phyloP scores from a whole-genome alignment of 495 filamentous ascomycete genomes.

The Aspergillus homomorphus region DNA sequence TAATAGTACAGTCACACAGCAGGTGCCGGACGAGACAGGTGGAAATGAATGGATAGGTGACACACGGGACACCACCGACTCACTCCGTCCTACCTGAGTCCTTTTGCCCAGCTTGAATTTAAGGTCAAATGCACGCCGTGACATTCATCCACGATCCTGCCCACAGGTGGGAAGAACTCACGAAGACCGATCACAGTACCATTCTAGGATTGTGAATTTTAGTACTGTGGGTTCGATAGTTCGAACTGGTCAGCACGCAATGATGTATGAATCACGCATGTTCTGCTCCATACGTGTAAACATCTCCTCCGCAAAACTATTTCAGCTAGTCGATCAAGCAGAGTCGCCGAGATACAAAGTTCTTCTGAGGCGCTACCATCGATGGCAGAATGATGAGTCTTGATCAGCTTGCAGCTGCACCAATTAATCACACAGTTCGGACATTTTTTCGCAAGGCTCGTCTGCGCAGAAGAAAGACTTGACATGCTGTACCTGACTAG shows the following conservation, averaged over 20 bases:
- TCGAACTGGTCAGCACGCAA: neutral
- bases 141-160: no score
- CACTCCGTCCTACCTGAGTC: neutral
- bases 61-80: neutral
- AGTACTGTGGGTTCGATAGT: neutral
- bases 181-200: neutral
- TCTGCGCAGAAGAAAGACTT: neutral
- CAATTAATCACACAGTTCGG: no score
- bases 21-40: neutral
- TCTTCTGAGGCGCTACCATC: neutral
- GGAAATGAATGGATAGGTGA: neutral
- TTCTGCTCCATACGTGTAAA: neutral
- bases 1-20: neutral
- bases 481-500: neutral
- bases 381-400: neutral
- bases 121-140: no score
- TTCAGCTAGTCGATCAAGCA: neutral
- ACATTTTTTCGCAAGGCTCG: neutral
- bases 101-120: neutral
- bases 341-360: neutral
- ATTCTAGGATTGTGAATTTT: neutral
- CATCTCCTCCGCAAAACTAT: neutral
- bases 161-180: no score
- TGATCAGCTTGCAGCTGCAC: neutral
- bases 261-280: neutral